These are phyloP conservation scores for Wickerhamiella kazuoi DNA, from an alignment of 805 yeast species.

Conservation along the genomic window DNA sequence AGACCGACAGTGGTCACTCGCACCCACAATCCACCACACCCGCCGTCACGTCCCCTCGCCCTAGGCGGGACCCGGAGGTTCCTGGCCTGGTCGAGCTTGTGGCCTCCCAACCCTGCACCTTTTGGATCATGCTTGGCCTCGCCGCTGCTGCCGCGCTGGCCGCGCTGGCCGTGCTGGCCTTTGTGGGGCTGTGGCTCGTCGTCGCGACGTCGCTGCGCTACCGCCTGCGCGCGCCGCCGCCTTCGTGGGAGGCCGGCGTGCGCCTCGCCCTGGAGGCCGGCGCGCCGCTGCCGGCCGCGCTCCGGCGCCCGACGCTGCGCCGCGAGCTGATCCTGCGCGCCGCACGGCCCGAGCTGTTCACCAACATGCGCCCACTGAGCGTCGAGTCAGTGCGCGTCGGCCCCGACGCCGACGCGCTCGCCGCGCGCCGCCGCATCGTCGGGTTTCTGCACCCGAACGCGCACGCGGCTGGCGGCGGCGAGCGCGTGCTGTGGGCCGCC, in stretches of 20 bases:
- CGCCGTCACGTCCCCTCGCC: no score
- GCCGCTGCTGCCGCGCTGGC: conserved; percentile 1
- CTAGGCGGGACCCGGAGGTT: no score
- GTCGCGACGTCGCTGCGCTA: conserved; percentile 6
- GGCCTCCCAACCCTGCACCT: no score
- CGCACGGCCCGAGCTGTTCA: conserved; percentile 17
- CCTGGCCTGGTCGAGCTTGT: no score
- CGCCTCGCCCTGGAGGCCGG: conserved; percentile 7
- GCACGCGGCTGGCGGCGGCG: conserved; percentile 97
- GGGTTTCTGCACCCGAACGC: conserved; percentile 96
- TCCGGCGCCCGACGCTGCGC: conserved; percentile 21
- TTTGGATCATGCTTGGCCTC: no score
- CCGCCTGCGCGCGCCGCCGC: conserved; percentile 11
- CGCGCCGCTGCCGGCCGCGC: conserved; percentile 12
- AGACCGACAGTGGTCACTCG: no score
- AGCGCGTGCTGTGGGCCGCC: conserved; percentile 90
- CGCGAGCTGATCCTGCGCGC: conserved; percentile 24
- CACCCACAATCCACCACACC: no score
- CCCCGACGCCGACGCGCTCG: conserved; percentile 7
- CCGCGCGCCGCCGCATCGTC: conserved; percentile 28
- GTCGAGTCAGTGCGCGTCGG: conserved; percentile 4
- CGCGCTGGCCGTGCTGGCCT: neutral
- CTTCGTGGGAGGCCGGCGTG: conserved; percentile 10
- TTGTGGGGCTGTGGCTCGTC: neutral
- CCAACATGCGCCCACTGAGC: conserved; percentile 9